Conservation (phyloP, 2,329 filamentous ascomycete genomes). For the Fusarium beomiforme region DNA sequence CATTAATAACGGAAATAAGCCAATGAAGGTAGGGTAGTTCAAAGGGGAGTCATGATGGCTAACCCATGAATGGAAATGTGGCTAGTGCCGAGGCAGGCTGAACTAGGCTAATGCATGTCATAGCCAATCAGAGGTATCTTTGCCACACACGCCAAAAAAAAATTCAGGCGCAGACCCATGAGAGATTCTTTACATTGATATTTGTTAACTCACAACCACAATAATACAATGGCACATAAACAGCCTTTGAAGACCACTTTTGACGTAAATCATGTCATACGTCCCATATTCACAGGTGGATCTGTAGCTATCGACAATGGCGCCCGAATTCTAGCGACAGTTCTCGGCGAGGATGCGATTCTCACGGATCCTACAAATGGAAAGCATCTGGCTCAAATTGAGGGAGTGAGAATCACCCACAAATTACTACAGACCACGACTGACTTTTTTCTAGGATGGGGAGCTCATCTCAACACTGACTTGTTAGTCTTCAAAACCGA, state of each 20-base stretch:
- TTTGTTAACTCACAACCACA: conserved; percentile 24
- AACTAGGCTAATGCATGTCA: conserved; percentile 8
- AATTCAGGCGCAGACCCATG: conserved; percentile 33
- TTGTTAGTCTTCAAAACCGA: conserved; percentile 52
- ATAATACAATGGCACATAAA: conserved; percentile 64
- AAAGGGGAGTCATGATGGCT: conserved; percentile 25
- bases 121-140: conserved; percentile 18
- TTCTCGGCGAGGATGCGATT: conserved; percentile 90
- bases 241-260: conserved; percentile 86
- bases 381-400: conserved; percentile 82
- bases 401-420: conserved; percentile 70
- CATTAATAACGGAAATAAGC: neutral
- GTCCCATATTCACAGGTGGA: conserved; percentile 94
- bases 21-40: neutral
- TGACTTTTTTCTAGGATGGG: conserved; percentile 67
- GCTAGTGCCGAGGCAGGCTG: conserved; percentile 10
- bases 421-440: neutral
- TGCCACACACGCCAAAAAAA: conserved; percentile 33
- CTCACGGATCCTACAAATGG: conserved; percentile 87
- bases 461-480: conserved; percentile 81
- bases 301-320: conserved; percentile 83
- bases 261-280: conserved; percentile 82
- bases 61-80: conserved; percentile 1
- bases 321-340: conserved; percentile 85
- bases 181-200: conserved; percentile 34